Conservation (phyloP, 805 yeast species). For the Pichia deserticola region DNA sequence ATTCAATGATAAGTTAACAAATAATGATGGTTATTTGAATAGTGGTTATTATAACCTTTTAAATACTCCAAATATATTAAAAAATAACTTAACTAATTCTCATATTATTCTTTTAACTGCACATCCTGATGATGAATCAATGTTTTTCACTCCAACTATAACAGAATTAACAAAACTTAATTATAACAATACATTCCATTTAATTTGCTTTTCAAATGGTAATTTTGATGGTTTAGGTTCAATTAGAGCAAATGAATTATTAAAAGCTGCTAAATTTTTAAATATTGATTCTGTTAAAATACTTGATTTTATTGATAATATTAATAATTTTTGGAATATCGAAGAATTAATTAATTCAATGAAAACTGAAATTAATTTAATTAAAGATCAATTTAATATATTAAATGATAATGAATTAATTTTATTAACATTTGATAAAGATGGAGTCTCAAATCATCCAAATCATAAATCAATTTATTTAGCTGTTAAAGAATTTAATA, state of each 20-base stretch:
- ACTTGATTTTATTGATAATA: constrained; percentile 59
- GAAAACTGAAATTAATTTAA: constrained; percentile 9
- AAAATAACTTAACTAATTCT: constrained; percentile 14
- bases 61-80: constrained; percentile 16
- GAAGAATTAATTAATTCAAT: constrained; percentile 34
- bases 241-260: constrained; percentile 53
- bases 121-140: constrained; percentile 97
- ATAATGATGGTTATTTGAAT: constrained; percentile 17
- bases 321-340: constrained; percentile 57
- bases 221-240: constrained; percentile 68
- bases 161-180: constrained; percentile 40
- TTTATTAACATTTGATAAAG: constrained; percentile 70
- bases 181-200: constrained; percentile 42
- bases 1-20: not conserved
- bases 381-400: constrained; percentile 9
- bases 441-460: constrained; percentile 82
- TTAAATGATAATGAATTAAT: constrained; percentile 24
- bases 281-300: constrained; percentile 42
- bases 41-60: constrained; percentile 16
- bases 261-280: constrained; percentile 43
- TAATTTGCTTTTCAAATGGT: constrained; percentile 74
- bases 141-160: constrained; percentile 88
- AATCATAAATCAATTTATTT: constrained; percentile 65
- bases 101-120: constrained; percentile 49
- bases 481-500: constrained; percentile 37